Percentiles rank a stretch among this genome's conserved stretches.
phyloP scores from a whole-genome alignment of 2,329 filamentous ascomycete species.

The Davidsoniella australis region DNA sequence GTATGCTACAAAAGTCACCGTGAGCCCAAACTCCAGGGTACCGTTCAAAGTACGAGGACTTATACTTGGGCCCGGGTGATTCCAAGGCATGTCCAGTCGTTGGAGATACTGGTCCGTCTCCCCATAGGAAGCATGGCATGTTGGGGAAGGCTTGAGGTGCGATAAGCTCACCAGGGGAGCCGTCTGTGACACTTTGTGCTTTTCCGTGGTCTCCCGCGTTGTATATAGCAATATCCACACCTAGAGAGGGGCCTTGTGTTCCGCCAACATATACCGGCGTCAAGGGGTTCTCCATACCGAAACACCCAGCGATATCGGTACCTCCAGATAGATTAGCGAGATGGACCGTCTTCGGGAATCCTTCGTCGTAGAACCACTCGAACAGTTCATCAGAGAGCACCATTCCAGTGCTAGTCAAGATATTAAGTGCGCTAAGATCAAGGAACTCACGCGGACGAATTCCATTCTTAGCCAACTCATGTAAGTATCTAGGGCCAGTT shows the following conservation, averaged over 20 bases:
- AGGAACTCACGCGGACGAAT: constrained; percentile 44
- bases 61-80: constrained; percentile 38
- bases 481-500: constrained; percentile 59
- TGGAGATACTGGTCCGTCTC: constrained; percentile 26
- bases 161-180: constrained; percentile 60
- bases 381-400: constrained; percentile 61
- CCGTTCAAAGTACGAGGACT: constrained; percentile 41
- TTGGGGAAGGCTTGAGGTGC: constrained; percentile 57
- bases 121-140: constrained; percentile 51
- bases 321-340: constrained; percentile 61
- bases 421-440: constrained; percentile 42
- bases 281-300: constrained; percentile 49
- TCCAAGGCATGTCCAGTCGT: background rate
- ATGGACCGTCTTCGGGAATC: constrained; percentile 49
- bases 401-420: constrained; percentile 64
- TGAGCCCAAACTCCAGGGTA: constrained; percentile 62
- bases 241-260: constrained; percentile 32
- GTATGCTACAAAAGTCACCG: constrained; percentile 59
- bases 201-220: constrained; percentile 33
- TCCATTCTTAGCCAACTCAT: constrained; percentile 49
- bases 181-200: constrained; percentile 31
- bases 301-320: constrained; percentile 53
- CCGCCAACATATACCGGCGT: constrained; percentile 42
- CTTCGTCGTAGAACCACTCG: constrained; percentile 60
- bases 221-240: constrained; percentile 38